These are phyloP conservation scores for Neurospora sp. DNA, from an alignment of 495 filamentous ascomycete species.

Conservation along the genomic window DNA sequence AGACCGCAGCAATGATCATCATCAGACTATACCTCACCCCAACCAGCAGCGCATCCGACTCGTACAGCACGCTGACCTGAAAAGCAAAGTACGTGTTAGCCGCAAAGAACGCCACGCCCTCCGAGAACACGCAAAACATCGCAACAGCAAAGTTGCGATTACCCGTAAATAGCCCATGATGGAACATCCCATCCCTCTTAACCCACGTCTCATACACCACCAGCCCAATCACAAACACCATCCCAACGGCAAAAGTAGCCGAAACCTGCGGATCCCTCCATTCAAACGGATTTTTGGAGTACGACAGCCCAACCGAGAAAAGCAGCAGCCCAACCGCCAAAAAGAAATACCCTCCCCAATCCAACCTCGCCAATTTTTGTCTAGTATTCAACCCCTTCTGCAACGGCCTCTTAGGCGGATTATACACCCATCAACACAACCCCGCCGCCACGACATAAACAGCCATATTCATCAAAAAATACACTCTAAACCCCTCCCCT, in stretches of 20 bases:
- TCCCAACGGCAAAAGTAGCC: constrained; percentile 22
- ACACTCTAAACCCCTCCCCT: constrained; percentile 20
- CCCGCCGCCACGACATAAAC: constrained; percentile 12
- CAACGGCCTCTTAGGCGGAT: constrained; percentile 10
- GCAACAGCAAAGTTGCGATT: constrained; percentile 25
- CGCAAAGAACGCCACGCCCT: constrained; percentile 28
- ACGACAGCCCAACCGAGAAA: constrained; percentile 25
- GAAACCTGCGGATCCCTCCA: constrained; percentile 22
- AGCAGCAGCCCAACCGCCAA: constrained; percentile 19
- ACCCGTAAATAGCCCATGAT: constrained; percentile 23
- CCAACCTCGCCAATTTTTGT: constrained; percentile 22
- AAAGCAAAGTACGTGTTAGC: constrained; percentile 30
- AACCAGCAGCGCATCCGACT: constrained; percentile 17
- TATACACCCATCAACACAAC: constrained; percentile 16
- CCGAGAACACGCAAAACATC: constrained; percentile 19
- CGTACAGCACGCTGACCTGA: constrained; percentile 20
- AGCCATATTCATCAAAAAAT: constrained; percentile 20
- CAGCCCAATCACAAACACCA: constrained; percentile 9
- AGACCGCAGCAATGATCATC: constrained; percentile 12
- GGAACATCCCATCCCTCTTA: constrained; percentile 29
- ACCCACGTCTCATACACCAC: constrained; percentile 19
- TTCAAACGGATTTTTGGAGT: constrained; percentile 26
- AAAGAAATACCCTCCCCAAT: constrained; percentile 26
- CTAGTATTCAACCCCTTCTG: constrained; percentile 8
- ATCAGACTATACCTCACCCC: constrained; percentile 17